Conservation (phyloP, 345 rosid species). For the Eucalyptus viminalis region DNA sequence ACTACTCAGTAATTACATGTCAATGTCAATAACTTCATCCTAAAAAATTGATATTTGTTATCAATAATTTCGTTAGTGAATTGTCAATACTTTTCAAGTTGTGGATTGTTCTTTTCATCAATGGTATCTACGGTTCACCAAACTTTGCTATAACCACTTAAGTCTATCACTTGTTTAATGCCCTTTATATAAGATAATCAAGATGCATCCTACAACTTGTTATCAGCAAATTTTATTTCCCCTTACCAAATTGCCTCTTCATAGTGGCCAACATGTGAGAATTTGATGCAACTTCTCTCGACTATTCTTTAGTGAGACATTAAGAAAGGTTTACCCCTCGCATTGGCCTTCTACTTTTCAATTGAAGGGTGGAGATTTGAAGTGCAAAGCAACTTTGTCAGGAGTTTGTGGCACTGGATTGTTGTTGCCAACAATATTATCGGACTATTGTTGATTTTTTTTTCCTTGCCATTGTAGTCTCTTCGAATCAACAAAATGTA, state of each 20-base stretch:
- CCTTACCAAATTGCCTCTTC: neutral
- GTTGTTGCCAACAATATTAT: neutral
- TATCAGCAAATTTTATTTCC: neutral
- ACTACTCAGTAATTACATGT: neutral
- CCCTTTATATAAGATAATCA: neutral
- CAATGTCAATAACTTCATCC: neutral
- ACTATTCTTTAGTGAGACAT: neutral
- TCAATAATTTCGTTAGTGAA: neutral
- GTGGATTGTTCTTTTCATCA: too few species aligned
- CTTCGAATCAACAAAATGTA: neutral
- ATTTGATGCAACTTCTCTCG: neutral
- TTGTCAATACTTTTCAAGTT: neutral
- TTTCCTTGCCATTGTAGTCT: neutral
- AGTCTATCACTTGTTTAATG: neutral
- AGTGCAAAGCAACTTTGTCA: neutral
- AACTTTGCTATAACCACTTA: neutral
- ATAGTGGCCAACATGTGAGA: neutral
- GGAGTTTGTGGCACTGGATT: too few species aligned
- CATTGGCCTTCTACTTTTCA: neutral
- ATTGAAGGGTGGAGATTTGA: neutral
- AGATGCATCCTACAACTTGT: neutral
- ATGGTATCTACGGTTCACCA: neutral
- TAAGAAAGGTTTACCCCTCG: neutral
- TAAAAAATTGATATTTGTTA: too few species aligned
- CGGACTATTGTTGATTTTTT: neutral